These are phyloP conservation scores for Geotrichum australiense DNA, from an alignment of 1,139 yeast genomes.

Conservation along the genomic window DNA sequence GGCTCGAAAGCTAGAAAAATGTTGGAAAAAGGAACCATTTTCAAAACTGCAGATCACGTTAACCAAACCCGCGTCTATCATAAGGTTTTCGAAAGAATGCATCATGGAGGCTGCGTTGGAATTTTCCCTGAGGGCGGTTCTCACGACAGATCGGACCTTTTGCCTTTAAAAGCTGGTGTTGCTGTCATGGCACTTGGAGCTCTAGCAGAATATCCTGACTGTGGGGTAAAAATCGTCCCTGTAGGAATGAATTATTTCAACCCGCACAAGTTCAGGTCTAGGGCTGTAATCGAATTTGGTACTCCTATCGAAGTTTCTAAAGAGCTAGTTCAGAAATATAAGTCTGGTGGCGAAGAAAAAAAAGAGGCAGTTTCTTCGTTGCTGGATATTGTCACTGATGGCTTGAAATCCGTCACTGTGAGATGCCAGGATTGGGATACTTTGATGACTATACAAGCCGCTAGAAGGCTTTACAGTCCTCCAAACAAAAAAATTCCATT, in stretches of 20 bases:
- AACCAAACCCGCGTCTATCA: conserved; percentile 80
- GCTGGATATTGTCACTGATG: conserved; percentile 63
- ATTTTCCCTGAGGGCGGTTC: conserved; percentile 98
- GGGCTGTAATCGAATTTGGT: conserved; percentile 95
- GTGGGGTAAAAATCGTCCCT: conserved; percentile 80
- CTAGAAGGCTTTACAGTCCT: conserved; percentile 80
- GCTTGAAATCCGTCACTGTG: conserved; percentile 82
- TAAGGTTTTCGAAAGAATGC: conserved; percentile 72
- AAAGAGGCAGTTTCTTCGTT: conserved; percentile 68
- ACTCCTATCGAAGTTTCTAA: conserved; percentile 67
- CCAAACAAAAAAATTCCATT: conserved; percentile 66
- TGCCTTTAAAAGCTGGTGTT: conserved; percentile 94
- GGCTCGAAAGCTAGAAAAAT: conserved; percentile 39
- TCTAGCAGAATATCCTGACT: conserved; percentile 56
- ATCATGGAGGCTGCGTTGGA: conserved; percentile 80
- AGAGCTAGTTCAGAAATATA: conserved; percentile 59
- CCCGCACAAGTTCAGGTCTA: conserved; percentile 87
- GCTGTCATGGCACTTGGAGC: conserved; percentile 98
- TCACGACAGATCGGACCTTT: conserved; percentile 83
- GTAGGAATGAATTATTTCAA: conserved; percentile 97
- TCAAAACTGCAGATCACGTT: conserved; percentile 71
- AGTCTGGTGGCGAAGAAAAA: conserved; percentile 47
- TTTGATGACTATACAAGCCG: conserved; percentile 86
- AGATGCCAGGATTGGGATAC: conserved; percentile 91
- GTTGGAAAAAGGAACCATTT: conserved; percentile 46